Evolutionary conservation across 805 yeast genomes (phyloP), one percentile per base, ranked within the genome.

Genomic region (Kregervanrija fluxuum): DNA sequence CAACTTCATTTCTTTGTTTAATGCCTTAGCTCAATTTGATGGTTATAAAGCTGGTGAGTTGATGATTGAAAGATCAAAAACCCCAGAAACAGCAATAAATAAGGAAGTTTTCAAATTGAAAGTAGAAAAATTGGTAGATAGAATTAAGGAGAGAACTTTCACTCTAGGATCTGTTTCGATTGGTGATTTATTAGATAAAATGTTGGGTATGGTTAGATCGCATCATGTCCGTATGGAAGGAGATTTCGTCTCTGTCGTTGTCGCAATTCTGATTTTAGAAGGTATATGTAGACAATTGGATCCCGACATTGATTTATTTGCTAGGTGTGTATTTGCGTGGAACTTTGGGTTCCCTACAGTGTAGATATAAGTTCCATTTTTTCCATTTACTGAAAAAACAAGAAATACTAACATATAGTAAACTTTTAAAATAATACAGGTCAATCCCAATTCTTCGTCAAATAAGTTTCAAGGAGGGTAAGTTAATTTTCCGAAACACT

Each of bases 181-280:
- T 50, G 97, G 98, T 4, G 97, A 90, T 56, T 68, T 93, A 46
- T 69, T 93, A 46, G 93, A 88, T 53, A 84, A 80, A 56, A 90
- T 91, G 73, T 71, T 93, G 47, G 71, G 81, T 3, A 89, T 93
- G 97, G 98, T 93, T 14, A 71, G 98, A 49, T 69, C 71, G 10
- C 99, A 93, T 62, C 99, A 93, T 63, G 99, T 93, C 16, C 74
- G 96, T 58, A 85, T 93, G 95, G 99, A 93, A 59, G 95, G 95
- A 6, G 99, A 93, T 63, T 93, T 93, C 59, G 81, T 93, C 37
- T 88, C 95, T 30, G 96, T 93, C 17, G 84, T 93, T n/a, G 88
- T 93, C 31, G 96, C 98, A 1, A 89, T 93, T 17, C 66, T 93
- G 44, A 69, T 93, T 44, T 67, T 93, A 46, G 99, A 93, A 64